Percentiles rank a stretch among this genome's conserved stretches.
These are phyloP conservation scores for Blastobotrys persicus DNA, from an alignment of 1,139 yeast species.

Conservation along the genomic window DNA sequence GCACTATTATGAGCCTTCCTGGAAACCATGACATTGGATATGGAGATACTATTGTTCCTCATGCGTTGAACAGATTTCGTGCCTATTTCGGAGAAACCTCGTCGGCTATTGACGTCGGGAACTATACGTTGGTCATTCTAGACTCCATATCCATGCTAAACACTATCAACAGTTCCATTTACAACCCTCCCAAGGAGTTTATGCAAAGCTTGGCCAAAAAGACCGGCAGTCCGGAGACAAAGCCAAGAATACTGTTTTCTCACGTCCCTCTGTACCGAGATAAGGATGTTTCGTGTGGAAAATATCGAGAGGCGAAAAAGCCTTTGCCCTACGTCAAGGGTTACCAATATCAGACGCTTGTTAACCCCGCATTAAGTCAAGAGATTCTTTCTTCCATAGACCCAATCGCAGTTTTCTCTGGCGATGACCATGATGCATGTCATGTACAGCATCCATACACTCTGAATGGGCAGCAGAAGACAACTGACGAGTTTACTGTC, in stretches of 20 bases:
- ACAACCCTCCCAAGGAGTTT: slow-evolving; percentile 44
- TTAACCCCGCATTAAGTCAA: slow-evolving; percentile 56
- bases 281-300: slow-evolving; percentile 60
- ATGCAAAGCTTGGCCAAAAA: slow-evolving; percentile 35
- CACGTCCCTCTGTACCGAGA: slow-evolving; percentile 79
- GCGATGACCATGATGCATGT: slow-evolving; percentile 97
- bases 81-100: slow-evolving; percentile 70
- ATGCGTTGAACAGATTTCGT: slow-evolving; percentile 59
- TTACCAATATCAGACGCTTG: slow-evolving; percentile 72
- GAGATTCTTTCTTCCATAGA: slow-evolving; percentile 53
- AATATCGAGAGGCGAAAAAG: slow-evolving; percentile 58
- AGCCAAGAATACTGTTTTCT: slow-evolving; percentile 68
- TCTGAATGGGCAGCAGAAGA: slow-evolving; percentile 35
- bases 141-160: slow-evolving; percentile 81
- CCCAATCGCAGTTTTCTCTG: slow-evolving; percentile 76
- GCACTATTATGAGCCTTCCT: slow-evolving; percentile 58
- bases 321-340: slow-evolving; percentile 64
- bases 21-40: slow-evolving; percentile 98
- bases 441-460: slow-evolving; percentile 60
- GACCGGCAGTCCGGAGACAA: slow-evolving; percentile 33
- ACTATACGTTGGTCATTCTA: slow-evolving; percentile 70
- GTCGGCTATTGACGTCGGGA: slow-evolving; percentile 59
- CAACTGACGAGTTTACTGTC: slow-evolving; percentile 75
- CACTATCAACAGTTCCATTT: slow-evolving; percentile 43
- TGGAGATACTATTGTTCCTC: slow-evolving; percentile 59